Base-by-base conservation (phyloP, 139 green algal species). In the Astrephomene gubernaculifera region DNA sequence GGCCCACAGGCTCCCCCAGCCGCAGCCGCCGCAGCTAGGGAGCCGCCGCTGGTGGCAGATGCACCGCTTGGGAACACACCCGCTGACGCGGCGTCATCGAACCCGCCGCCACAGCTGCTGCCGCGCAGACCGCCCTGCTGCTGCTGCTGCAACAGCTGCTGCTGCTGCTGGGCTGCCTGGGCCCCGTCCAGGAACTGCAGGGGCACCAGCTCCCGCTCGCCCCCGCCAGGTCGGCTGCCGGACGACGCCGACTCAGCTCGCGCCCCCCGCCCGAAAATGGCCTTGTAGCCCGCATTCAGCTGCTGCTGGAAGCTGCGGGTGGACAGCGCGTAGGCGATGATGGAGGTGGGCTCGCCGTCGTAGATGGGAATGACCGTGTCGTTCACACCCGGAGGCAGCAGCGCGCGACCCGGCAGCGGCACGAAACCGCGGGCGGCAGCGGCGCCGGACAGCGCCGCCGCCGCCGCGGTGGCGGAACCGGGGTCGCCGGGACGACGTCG, bases 241-340 rank as follows among this genome's bases (percentile, higher is more conserved):
- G n/a, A n/a, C n/a, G n/a, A n/a, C n/a, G n/a, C n/a, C n/a, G n/a
- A n/a, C n/a, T n/a, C n/a, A n/a, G n/a, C n/a, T n/a, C n/a, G n/a
- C n/a, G n/a, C n/a, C 4, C 31, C 63, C 1, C 31, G 31, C 7
- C 21, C 53, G 52, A 69, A 83, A 60, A 83, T 83, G 35, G 60
- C 61, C 76, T 83, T 83, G 57, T 83, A 83, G 29, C 82, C 74
- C 9, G 86, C 90, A 61, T 91, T 92, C 57, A 96, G 87, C 74
- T 94, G 90, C 76, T 90, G 86, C 69, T 96, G 90, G 84, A 96
- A 96, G 25, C 61, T 29, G 3, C 86, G 83, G 24, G 90, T 94
- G n/a, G 90, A 90, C 45, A 98, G 85, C n/a, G 91, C 92, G 86
- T 97, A 96, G 24, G 95, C 92, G 36, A 97, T 90, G 35, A 97